Conservation (phyloP, 768 basidiomycete species). For the Dentipellis fragilis region DNA sequence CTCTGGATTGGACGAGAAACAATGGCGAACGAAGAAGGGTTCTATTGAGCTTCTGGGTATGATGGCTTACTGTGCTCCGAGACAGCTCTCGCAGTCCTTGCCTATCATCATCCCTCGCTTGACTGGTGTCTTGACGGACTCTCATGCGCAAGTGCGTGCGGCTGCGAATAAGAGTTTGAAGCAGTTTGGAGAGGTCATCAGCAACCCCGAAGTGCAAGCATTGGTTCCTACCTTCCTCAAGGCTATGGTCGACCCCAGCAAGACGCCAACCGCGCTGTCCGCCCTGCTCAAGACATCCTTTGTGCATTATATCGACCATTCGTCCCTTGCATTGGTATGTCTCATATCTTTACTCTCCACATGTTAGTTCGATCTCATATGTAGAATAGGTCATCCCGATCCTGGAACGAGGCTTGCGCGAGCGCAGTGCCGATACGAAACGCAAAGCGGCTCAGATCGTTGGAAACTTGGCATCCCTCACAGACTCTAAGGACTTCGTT, state of each 20-base stretch:
- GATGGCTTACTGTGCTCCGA: conserved; percentile 98
- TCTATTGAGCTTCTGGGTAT: conserved; percentile 94
- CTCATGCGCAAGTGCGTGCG: conserved; percentile 89
- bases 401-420: conserved; percentile 83
- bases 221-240: conserved; percentile 86
- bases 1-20: conserved; percentile 90
- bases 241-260: conserved; percentile 90
- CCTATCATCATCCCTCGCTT: conserved; percentile 96
- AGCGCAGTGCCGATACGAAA: conserved; percentile 89
- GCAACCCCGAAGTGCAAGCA: conserved; percentile 91
- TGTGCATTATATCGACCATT: conserved; percentile 96
- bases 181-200: conserved; percentile 97
- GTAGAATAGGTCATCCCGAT: conserved; percentile 76
- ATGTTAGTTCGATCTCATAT: conserved; percentile 2
- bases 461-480: conserved; percentile 89
- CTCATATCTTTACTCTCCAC: background rate
- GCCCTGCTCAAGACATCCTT: conserved; percentile 89
- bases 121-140: conserved; percentile 91
- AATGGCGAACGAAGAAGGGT: conserved; percentile 96
- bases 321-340: conserved; percentile 83
- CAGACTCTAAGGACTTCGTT: conserved; percentile 86
- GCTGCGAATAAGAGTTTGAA: conserved; percentile 95
- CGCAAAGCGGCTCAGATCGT: conserved; percentile 95
- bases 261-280: conserved; percentile 78
- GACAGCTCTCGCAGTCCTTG: conserved; percentile 87